Evolutionary conservation across 768 basidiomycete species (phyloP).

Genomic region (Leccinum rimulosum): DNA sequence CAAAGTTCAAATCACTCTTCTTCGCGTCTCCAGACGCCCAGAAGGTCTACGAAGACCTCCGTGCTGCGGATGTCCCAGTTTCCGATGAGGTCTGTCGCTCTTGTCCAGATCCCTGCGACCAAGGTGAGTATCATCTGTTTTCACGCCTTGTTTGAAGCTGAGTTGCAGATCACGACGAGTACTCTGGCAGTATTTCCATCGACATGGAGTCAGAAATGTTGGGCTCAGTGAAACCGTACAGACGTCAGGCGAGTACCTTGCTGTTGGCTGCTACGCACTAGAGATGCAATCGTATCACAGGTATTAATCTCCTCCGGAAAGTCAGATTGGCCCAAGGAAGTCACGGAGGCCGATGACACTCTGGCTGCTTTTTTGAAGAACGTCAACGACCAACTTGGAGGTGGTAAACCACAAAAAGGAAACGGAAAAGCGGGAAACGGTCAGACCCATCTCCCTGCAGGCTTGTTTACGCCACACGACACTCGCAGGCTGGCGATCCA

Average conservation of each 20-base stretch:
- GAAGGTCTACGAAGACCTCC: conserved; percentile 49
- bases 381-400: conserved; percentile 17
- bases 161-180: conserved; percentile 65
- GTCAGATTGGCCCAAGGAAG: conserved; percentile 82
- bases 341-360: conserved; percentile 67
- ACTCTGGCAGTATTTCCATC: conserved; percentile 67
- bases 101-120: conserved; percentile 77
- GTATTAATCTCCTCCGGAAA: conserved; percentile 88
- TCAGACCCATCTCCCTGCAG: conserved; percentile 31
- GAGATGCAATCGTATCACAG: conserved; percentile 35
- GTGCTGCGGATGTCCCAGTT: conserved; percentile 60
- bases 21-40: conserved; percentile 31
- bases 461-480: conserved; percentile 58
- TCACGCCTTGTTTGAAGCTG: conserved; percentile 25
- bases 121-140: conserved; percentile 42
- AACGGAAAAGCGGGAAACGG: conserved; percentile 2
- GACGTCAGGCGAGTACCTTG: conserved; percentile 60
- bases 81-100: conserved; percentile 65
- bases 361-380: conserved; percentile 59
- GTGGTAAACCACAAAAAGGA: conserved; percentile 2
- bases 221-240: conserved; percentile 83
- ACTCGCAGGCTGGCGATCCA: conserved; percentile 64
- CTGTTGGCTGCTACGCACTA: not conserved
- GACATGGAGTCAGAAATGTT: conserved; percentile 82
- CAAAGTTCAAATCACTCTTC: conserved; percentile 26